Evolutionary conservation across 2,329 filamentous ascomycete genomes (phyloP).

Genomic region (Sporothrix humicola): DNA sequence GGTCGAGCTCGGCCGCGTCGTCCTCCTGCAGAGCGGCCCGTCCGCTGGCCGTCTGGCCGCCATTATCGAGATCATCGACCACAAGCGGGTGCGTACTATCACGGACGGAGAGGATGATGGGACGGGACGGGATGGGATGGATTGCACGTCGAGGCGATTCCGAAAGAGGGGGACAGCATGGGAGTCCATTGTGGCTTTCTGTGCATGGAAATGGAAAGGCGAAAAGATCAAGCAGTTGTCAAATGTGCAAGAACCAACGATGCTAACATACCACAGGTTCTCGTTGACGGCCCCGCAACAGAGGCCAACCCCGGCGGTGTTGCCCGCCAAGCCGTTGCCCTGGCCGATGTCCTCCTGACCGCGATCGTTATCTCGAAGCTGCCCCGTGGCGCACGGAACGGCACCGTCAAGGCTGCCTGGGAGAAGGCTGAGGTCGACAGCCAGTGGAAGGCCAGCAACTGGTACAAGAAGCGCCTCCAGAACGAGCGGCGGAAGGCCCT

Average conservation of each 20-base stretch:
- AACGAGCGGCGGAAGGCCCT: slow-evolving; percentile 85
- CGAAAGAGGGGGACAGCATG: background rate
- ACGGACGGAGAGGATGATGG: background rate
- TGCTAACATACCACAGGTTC: slow-evolving; percentile 65
- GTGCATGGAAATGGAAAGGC: background rate
- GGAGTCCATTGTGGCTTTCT: background rate
- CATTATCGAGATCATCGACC: slow-evolving; percentile 99
- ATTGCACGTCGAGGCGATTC: too few species aligned
- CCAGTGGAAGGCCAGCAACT: slow-evolving; percentile 90
- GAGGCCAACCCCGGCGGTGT: slow-evolving; percentile 74
- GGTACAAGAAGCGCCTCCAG: slow-evolving; percentile 91
- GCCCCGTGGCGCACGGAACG: slow-evolving; percentile 81
- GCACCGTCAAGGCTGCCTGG: slow-evolving; percentile 86
- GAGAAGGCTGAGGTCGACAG: slow-evolving; percentile 87
- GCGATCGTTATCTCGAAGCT: slow-evolving; percentile 86
- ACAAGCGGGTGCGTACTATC: slow-evolving; percentile 92
- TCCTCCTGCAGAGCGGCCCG: slow-evolving; percentile 84
- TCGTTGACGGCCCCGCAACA: slow-evolving; percentile 91
- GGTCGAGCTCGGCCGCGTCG: slow-evolving; percentile 97
- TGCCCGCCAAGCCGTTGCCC: slow-evolving; percentile 82
- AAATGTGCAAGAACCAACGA: background rate
- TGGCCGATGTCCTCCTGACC: slow-evolving; percentile 86
- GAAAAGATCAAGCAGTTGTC: background rate
- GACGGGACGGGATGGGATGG: background rate
- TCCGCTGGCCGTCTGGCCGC: slow-evolving; percentile 85